These are phyloP conservation scores for Phytophthora meadii DNA, from an alignment of 352 stramenopile genomes.

Conservation along the genomic window DNA sequence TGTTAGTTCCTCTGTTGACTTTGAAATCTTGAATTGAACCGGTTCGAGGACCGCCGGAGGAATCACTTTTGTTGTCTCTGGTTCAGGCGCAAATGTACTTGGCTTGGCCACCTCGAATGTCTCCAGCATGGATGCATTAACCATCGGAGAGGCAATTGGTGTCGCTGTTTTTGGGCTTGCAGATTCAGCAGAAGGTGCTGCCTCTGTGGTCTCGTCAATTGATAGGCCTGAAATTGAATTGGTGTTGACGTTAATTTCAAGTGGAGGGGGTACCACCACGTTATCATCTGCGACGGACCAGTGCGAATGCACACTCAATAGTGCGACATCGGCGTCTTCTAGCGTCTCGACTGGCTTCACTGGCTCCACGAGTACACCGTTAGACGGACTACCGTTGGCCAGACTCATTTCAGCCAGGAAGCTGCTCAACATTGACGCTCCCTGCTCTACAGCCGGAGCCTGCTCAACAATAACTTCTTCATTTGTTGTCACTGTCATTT, in stretches of 20 bases:
- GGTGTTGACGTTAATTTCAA: neutral
- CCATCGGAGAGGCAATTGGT: neutral
- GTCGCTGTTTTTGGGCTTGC: neutral
- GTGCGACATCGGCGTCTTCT: neutral
- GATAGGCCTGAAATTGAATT: slow-evolving; percentile 15
- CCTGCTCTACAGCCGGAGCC: slow-evolving; percentile 12
- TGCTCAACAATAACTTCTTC: neutral
- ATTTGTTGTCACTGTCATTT: neutral
- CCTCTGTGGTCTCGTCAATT: neutral
- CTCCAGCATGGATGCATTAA: neutral
- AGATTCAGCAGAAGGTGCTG: slow-evolving; percentile 5
- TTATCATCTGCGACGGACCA: slow-evolving; percentile 23
- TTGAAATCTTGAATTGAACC: neutral
- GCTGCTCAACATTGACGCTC: slow-evolving; percentile 12
- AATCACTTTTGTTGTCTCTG: neutral
- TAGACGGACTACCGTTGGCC: neutral
- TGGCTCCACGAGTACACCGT: neutral
- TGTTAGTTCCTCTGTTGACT: neutral
- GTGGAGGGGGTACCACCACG: neutral
- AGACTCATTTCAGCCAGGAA: slow-evolving; percentile 32
- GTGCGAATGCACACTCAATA: neutral
- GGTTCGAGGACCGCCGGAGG: neutral
- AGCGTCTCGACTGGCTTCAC: neutral
- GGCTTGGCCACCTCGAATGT: no score
- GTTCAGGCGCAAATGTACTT: no score